Percentiles rank a stretch among this genome's conserved stretches.
These are phyloP conservation scores for Chaetothyriales sp. DNA, from an alignment of 2,329 filamentous ascomycete species.

Conservation along the genomic window DNA sequence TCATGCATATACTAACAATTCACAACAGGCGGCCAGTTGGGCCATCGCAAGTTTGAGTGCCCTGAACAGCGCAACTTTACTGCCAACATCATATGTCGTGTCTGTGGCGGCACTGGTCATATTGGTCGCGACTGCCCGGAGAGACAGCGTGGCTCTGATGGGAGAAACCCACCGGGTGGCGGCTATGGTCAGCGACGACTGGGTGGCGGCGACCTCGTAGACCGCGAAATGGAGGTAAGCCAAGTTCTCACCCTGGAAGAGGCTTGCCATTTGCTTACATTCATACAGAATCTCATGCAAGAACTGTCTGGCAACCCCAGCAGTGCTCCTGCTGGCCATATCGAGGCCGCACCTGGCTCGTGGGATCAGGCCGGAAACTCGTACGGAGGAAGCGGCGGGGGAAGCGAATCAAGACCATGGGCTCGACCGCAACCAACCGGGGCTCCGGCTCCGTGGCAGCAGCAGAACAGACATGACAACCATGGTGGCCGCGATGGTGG, in stretches of 20 bases:
- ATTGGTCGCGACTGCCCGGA: conserved; percentile 98
- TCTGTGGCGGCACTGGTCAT: conserved; percentile 93
- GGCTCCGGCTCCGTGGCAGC: conserved; percentile 59
- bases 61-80: conserved; percentile 96
- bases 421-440: conserved; percentile 10
- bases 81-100: conserved; percentile 96
- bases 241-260: neutral
- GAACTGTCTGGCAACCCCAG: conserved; percentile 66
- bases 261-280: conserved; percentile 8
- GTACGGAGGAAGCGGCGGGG: conserved; percentile 23
- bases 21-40: conserved; percentile 64
- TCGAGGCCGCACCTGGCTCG: conserved; percentile 65
- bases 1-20: conserved; percentile 1
- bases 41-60: conserved; percentile 96
- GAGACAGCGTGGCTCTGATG: conserved; percentile 74
- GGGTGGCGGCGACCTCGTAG: conserved; percentile 67
- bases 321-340: conserved; percentile 54
- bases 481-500: conserved; percentile 28
- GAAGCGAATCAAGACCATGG: conserved; percentile 51
- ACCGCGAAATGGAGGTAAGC: conserved; percentile 85
- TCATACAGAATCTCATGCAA: conserved; percentile 75
- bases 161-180: conserved; percentile 60
- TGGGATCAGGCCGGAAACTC: conserved; percentile 23
- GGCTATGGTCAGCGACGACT: conserved; percentile 47
- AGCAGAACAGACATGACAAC: conserved; percentile 40